Percentiles rank a stretch among this genome's conserved stretches.
phyloP scores from a whole-genome alignment of 2,329 filamentous ascomycete genomes.

The Fusarium concolor region DNA sequence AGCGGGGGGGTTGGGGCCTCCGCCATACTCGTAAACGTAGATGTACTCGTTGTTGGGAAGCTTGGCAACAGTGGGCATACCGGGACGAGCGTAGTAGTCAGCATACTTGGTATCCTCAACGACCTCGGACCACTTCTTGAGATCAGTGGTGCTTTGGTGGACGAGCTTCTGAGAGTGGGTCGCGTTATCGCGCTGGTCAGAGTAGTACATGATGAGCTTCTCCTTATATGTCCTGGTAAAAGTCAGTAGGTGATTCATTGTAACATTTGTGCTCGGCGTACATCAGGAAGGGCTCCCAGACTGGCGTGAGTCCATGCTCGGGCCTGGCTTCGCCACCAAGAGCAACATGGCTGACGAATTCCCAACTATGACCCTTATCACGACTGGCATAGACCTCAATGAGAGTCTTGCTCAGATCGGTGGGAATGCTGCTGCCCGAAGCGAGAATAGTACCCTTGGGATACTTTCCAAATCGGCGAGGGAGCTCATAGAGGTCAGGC shows the following conservation, averaged over 20 bases:
- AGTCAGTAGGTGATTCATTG: not conserved
- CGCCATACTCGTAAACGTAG: constrained; percentile 73
- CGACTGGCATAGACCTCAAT: constrained; percentile 76
- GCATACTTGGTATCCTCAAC: constrained; percentile 70
- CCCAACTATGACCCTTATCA: constrained; percentile 72
- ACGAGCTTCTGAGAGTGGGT: constrained; percentile 75
- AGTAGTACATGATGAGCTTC: constrained; percentile 74
- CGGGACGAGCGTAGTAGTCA: constrained; percentile 72
- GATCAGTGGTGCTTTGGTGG: constrained; percentile 71
- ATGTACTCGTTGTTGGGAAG: constrained; percentile 67
- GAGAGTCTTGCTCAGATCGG: constrained; percentile 70
- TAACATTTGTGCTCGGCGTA: constrained; percentile 22
- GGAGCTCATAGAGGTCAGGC: constrained; percentile 74
- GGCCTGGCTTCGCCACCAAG: constrained; percentile 70
- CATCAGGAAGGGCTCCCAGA: constrained; percentile 79
- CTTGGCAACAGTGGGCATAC: constrained; percentile 72
- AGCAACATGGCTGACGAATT: constrained; percentile 74
- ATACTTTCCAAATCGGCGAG: constrained; percentile 67
- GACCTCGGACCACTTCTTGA: constrained; percentile 68
- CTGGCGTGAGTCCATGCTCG: constrained; percentile 73
- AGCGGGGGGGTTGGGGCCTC: constrained; percentile 49
- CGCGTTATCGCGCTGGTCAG: constrained; percentile 72
- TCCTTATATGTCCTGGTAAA: constrained; percentile 62
- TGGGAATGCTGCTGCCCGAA: constrained; percentile 70
- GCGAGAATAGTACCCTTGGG: constrained; percentile 71